phyloP scores from a whole-genome alignment of 2,329 filamentous ascomycete species.

The Cladosporium sp. region DNA sequence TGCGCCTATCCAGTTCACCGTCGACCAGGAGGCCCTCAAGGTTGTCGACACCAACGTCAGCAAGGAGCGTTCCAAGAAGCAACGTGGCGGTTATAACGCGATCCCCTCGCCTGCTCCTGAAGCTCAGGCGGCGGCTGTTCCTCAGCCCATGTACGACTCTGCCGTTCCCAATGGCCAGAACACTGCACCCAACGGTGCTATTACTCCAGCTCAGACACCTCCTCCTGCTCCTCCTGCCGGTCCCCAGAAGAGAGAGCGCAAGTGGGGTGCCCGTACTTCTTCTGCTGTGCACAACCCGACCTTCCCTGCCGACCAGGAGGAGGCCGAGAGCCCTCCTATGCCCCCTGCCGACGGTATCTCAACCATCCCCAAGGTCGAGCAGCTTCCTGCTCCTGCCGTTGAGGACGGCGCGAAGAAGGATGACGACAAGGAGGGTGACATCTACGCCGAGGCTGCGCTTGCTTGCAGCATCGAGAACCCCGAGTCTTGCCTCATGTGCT shows the following conservation, averaged over 20 bases:
- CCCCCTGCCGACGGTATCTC: conserved; percentile 65
- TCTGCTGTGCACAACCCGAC: conserved; percentile 57
- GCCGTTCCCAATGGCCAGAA: conserved; percentile 44
- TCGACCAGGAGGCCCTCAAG: conserved; percentile 92
- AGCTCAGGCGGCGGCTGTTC: conserved; percentile 38
- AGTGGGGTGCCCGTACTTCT: conserved; percentile 24
- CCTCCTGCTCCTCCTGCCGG: conserved; percentile 53
- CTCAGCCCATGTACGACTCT: conserved; percentile 63
- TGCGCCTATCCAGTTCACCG: conserved; percentile 96
- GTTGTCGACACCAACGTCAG: conserved; percentile 76
- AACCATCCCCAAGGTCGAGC: conserved; percentile 58
- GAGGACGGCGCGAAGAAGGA: conserved; percentile 59
- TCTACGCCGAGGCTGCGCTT: conserved; percentile 89
- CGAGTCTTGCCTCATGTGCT: conserved; percentile 95
- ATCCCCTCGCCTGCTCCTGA: conserved; percentile 34
- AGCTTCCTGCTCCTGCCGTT: conserved; percentile 57
- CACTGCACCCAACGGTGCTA: conserved; percentile 22
- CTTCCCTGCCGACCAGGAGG: conserved; percentile 73
- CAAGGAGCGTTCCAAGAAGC: conserved; percentile 63
- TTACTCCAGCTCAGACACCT: conserved; percentile 54
- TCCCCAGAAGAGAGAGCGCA: conserved; percentile 45
- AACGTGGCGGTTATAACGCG: conserved; percentile 41
- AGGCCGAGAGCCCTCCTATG: conserved; percentile 75
- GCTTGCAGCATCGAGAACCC: conserved; percentile 97
- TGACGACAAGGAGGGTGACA: conserved; percentile 79